Evolutionary conservation across 176 grass and related monocot species (phyloP), one percentile per base, ranked within the genome.

Genomic region (Carex pumila): DNA sequence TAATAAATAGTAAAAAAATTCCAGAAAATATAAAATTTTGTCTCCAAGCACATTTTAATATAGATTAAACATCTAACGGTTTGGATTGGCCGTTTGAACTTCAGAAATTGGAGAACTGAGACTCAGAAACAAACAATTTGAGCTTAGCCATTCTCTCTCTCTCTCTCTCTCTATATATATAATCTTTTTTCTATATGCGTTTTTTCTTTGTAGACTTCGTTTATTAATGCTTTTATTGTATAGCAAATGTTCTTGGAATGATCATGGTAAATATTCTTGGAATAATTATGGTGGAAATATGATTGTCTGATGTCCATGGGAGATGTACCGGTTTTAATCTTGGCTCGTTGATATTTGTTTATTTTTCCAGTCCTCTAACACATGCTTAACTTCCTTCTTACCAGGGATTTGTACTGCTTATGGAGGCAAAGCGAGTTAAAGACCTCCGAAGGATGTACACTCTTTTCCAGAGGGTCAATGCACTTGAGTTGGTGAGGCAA

Each of bases 401-500:
- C 61, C 80, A 99, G 97, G 97, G 97, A 74, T 95, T 99, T 81
- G 89, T 85, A 84, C 62, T 94, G 85, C 97, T 99, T 68, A 99
- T 99, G 97, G 97, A 96, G 86, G 91, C 93, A 81, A 95, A 94
- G 88, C 97, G 97, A 92, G 77, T 95, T 67, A 65, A 80, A 6
- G 97, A 99, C 72, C 88, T 99, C 58, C 89, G 69, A 0, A 94
- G 97, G 84, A 89, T 99, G 91, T 99, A 96, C 81, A 88, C 85
- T 37, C 91, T 99, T 81, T 99, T 99, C 81, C 93, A 99, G 85
- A 90, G 93, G 89, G 93, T 99, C 77, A 91, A 99, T 94, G 91
- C 97, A 73, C 87, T 96, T 66, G 97, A 99, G 49, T 79, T 89
- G 85, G 71, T 99, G 86, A 95, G 92, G 60, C 84, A 94, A 94